Base-by-base conservation (phyloP, 208 protist species). In the Phytomonas sp. region DNA sequence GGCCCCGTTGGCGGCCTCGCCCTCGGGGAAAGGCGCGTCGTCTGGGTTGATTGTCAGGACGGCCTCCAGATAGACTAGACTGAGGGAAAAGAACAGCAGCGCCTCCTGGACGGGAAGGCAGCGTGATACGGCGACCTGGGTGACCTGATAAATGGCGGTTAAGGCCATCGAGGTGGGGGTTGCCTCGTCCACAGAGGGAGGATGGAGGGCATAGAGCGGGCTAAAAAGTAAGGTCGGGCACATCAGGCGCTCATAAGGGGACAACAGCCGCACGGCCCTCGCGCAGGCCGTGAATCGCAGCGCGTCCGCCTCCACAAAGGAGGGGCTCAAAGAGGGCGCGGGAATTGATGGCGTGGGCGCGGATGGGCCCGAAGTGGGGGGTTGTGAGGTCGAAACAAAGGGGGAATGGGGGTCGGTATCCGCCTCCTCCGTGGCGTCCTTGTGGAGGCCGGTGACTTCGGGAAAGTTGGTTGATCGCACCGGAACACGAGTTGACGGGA, bases 191-290 rank as follows among this genome's bases (percentile, higher is more conserved):
- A n/a, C n/a, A n/a, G n/a, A n/a, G n/a, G n/a, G n/a, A n/a, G n/a
- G n/a, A n/a, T n/a, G n/a, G 45, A 59, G 81, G 78, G 5, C 75
- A 70, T 23, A 86, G 71, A 92, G 59, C 8, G 87, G 79, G 49
- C 83, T 89, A 32, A 78, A 84, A 12, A 89, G 73, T n/a, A 92
- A 73, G 26, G 77, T 73, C 0, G 87, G 87, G 49, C 87, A 89
- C 36, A 84, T 64, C 2, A 87, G 75, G 16, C 73, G 72, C 67
- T 92, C 87, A 60, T 87, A 89, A 33, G 74, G 81, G 0, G 82
- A 63, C 12, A 84, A 63, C 29, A 86, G 59, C 8, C 31, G 67
- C 14, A 92, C 63, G 60, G 73, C 26, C 67, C 72, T 68, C 74
- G 72, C 32, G 75, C 72, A 23, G 78, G 74, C 10, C 75, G 65